Evolutionary conservation across 495 filamentous ascomycete species (phyloP).

Genomic region (Trichoderma erinaceum): DNA sequence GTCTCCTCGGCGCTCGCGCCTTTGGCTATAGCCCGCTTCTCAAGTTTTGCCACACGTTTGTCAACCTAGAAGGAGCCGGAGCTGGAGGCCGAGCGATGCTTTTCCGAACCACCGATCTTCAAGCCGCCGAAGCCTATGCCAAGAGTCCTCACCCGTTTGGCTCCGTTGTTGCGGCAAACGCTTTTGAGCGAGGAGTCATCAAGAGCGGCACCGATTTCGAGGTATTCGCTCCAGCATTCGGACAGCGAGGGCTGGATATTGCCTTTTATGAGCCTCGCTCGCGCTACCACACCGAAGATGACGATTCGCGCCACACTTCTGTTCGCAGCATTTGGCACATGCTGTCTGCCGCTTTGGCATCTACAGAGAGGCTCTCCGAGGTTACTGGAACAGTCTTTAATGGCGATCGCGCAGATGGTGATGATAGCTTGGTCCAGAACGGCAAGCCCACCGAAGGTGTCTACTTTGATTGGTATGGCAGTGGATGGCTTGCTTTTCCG

Average conservation of each 20-base stretch:
- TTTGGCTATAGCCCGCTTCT: conserved; percentile 77
- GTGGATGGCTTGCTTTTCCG: conserved; percentile 67
- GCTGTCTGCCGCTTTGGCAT: conserved; percentile 73
- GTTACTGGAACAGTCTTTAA: conserved; percentile 61
- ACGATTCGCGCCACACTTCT: conserved; percentile 74
- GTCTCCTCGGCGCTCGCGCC: conserved; percentile 80
- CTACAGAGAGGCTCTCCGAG: conserved; percentile 61
- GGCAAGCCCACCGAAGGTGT: conserved; percentile 66
- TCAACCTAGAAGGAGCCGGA: conserved; percentile 93
- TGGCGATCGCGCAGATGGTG: conserved; percentile 51
- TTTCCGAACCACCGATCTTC: conserved; percentile 79
- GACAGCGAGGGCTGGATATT: conserved; percentile 83
- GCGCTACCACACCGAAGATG: conserved; percentile 86
- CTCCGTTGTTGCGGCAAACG: conserved; percentile 72
- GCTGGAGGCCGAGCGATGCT: conserved; percentile 84
- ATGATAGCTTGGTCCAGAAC: conserved; percentile 54
- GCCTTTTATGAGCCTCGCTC: conserved; percentile 83
- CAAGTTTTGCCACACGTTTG: conserved; percentile 70
- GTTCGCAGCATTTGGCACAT: conserved; percentile 85
- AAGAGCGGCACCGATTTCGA: conserved; percentile 85
- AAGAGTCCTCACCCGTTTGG: conserved; percentile 72
- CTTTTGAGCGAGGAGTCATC: conserved; percentile 71
- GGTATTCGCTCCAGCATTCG: conserved; percentile 72
- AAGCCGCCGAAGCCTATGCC: conserved; percentile 76
- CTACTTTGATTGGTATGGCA: conserved; percentile 93